Base-by-base conservation (phyloP, 257 asterid genomes). In the Solanum sejunctum region DNA sequence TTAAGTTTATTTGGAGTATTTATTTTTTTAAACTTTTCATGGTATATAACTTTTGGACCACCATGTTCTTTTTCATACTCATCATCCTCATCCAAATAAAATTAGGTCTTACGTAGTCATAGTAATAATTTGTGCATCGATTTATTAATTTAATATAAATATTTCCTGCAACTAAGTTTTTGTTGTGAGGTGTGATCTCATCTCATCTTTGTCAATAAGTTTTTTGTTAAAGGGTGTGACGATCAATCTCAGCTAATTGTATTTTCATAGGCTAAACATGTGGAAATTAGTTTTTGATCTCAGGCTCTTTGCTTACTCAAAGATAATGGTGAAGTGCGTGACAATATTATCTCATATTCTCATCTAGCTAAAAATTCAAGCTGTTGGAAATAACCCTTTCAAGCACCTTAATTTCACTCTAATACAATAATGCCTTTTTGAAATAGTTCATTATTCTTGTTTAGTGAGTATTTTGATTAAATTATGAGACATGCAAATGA, bases 381-480 rank as follows among this genome's bases (percentile, higher is more conserved):
- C 3, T 47, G 51, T 9, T 47, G 2, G 12, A 47, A 47, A 47
- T 1, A 8, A 60, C 67, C 32, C 13, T 9, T 60, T 60, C 10
- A 85, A 84, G 70, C 89, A 87, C 63, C 69, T 56, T 56, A 56
- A 56, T 90, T 88, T 85, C 86, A 81, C 67, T 85, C 84, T 66
- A 32, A 49, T 18, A 2, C 57, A 32, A 49, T 18, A 3, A 81
- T 84, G 73, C 67, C 84, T 85, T 80, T 86, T 79, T 15, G 17
- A 52, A 12, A 52, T 52, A 52, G 82, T 55, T 55, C 60, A 55
- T 55, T 55, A 43, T 43, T 43, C 47, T n/a, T 60, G n/a, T 60
- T 60, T 12, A 66, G 60, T 73, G 43, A 0, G 21, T 13, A 49
- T 13, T n/a, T n/a, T 75, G 5, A 49, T 75, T 47, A 49, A 47